Percentiles rank a stretch among this genome's conserved stretches.
These are phyloP conservation scores for Leccinum subrobustum DNA, from an alignment of 1,284 basidiomycete genomes.

Conservation along the genomic window DNA sequence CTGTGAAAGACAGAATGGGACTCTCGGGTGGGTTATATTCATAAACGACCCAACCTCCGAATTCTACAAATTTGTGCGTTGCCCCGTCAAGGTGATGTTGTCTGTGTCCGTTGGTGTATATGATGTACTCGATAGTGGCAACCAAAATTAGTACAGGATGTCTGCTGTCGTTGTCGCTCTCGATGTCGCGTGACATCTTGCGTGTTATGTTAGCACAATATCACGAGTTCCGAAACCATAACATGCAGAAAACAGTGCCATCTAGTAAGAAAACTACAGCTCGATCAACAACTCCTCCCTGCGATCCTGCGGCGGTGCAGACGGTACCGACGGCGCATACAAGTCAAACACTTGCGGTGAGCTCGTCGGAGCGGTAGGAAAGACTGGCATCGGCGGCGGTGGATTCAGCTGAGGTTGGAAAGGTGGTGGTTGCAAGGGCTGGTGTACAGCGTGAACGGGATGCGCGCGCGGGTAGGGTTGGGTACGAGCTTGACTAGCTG, in stretches of 20 bases:
- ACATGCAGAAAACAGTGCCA: neutral
- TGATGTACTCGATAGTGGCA: no score
- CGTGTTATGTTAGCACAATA: neutral
- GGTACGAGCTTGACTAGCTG: neutral
- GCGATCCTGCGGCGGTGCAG: conserved; percentile 61
- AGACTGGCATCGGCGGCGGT: conserved; percentile 12
- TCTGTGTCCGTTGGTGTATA: no score
- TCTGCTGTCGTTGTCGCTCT: no score
- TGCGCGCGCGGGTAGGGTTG: conserved; percentile 5
- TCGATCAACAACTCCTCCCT: conserved; percentile 87
- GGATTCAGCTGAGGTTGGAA: conserved; percentile 7
- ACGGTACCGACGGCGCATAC: conserved; percentile 30
- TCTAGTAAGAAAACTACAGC: conserved; percentile 37
- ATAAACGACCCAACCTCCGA: no score
- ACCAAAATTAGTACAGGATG: no score
- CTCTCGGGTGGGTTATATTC: no score
- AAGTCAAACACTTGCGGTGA: conserved; percentile 54
- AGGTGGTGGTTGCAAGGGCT: conserved; percentile 2
- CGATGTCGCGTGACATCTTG: no score
- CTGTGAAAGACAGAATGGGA: no score
- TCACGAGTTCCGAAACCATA: neutral
- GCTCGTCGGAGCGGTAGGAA: conserved; percentile 48
- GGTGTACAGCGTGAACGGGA: neutral
- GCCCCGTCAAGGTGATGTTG: no score
- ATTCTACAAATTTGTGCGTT: no score